Conservation (phyloP, 2,329 filamentous ascomycete species). For the Fusarium clavum region DNA sequence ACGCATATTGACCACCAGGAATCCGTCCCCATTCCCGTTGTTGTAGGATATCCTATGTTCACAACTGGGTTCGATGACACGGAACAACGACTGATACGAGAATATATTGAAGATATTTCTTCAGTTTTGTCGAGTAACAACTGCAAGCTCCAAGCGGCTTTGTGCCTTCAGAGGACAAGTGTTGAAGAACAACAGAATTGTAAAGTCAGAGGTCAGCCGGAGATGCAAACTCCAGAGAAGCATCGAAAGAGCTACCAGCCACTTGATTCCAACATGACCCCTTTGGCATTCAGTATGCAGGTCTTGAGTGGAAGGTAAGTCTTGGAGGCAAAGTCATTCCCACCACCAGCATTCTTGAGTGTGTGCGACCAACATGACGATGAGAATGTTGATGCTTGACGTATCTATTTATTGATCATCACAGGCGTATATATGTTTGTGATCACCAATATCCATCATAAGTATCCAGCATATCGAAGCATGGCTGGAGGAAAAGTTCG, state of each 20-base stretch:
- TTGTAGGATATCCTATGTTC: not conserved
- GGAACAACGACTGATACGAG: not conserved
- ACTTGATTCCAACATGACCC: conserved; percentile 14
- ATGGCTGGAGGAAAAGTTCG: not conserved
- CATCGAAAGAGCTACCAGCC: conserved; percentile 1
- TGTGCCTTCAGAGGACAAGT: not conserved
- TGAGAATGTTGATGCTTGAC: not conserved
- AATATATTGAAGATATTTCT: not conserved
- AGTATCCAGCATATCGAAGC: not conserved
- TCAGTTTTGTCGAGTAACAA: not conserved
- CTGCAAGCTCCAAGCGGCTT: not conserved
- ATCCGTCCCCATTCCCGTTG: conserved; percentile 12
- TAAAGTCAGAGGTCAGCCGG: not conserved
- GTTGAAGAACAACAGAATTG: not conserved
- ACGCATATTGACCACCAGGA: conserved; percentile 9
- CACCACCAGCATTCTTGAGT: conserved; percentile 14
- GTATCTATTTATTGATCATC: not conserved
- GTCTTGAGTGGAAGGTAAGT: conserved; percentile 13
- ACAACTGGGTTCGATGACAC: not conserved
- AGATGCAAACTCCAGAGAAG: not conserved
- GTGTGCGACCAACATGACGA: not conserved
- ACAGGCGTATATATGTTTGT: not conserved
- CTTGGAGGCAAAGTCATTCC: conserved; percentile 17
- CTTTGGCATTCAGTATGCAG: conserved; percentile 34
- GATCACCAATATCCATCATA: not conserved